Base-by-base conservation (phyloP, 257 asterid species). In the Eucommia ulmoides region DNA sequence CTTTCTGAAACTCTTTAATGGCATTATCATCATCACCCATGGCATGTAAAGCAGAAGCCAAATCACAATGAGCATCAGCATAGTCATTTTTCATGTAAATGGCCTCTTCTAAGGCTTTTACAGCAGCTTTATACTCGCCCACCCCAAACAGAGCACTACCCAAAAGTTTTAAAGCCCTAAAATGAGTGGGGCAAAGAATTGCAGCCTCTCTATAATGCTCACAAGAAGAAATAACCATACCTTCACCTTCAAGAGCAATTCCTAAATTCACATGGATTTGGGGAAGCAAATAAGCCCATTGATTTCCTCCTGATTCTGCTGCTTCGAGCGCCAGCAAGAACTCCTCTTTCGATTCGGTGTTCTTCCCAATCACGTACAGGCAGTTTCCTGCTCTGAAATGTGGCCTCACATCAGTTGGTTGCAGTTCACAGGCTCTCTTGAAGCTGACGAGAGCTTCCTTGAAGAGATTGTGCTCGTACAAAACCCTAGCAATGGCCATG, bases 141-240 rank as follows among this genome's bases (percentile, higher is more conserved):
- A 79, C 95, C 41, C 99, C 99, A 47, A 91, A 86, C 20, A 91
- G 74, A 22, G 99, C 99, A 68, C 99, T 86, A n/a, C 99, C 99
- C 68, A 91, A 60, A 41, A 83, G 85, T 79, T 91, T 91, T 82
- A 91, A 63, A 22, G 97, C 99, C 58, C 99, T 69, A 50, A 81
- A 86, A 76, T 91, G 97, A 61, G 97, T 91, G 16, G 99, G 99
- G 52, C 95, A 91, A 52, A 91, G 64, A 51, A 91, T 91, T 44
- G 99, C 99, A 72, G 99, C 99, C 51, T 91, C 99, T 56, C 99
- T 77, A 56, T 91, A 91, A 83, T 86, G 97, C 76, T 91, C 99
- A 68, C 99, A 91, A 66, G 99, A 87, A 77, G 95, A 59, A 26
- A 91, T 78, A 60, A 86, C 82, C 96, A 91, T 83, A 45, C 99